Percentiles rank a stretch among this genome's conserved stretches.
These are phyloP conservation scores for Xylaria curta DNA, from an alignment of 495 filamentous ascomycete species.

Conservation along the genomic window DNA sequence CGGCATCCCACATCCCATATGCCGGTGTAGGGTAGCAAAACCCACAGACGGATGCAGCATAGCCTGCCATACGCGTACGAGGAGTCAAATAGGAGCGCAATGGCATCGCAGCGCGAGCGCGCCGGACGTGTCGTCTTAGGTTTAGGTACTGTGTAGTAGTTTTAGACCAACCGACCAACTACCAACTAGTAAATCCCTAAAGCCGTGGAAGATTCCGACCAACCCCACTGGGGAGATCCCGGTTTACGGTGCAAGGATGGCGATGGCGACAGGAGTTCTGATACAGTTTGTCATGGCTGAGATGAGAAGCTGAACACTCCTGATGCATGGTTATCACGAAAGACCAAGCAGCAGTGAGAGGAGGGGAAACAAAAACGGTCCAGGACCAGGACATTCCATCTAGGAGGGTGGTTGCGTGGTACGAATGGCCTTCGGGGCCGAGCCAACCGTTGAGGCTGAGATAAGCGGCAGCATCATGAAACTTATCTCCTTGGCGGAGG, in stretches of 20 bases:
- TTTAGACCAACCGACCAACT: background rate
- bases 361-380: background rate
- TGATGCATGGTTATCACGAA: conserved; percentile 18
- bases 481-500: conserved; percentile 7
- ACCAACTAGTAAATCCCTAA: conserved; percentile 11
- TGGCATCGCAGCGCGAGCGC: background rate
- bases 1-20: conserved; percentile 21
- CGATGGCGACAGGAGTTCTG: background rate
- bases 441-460: conserved; percentile 24
- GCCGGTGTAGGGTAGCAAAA: conserved; percentile 1
- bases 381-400: background rate
- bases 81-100: background rate
- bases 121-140: background rate
- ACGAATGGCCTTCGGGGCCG: conserved; percentile 13
- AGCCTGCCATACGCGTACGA: conserved; percentile 5
- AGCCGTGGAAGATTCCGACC: conserved; percentile 20
- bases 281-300: conserved; percentile 22
- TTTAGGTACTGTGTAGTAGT: conserved; percentile 12
- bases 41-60: conserved; percentile 4
- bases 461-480: conserved; percentile 20
- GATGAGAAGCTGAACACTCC: conserved; percentile 21
- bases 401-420: background rate
- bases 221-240: conserved; percentile 9
- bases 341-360: background rate
- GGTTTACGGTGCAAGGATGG: conserved; percentile 13